Conservation (phyloP, 768 basidiomycete genomes). For the Panus rudis region DNA sequence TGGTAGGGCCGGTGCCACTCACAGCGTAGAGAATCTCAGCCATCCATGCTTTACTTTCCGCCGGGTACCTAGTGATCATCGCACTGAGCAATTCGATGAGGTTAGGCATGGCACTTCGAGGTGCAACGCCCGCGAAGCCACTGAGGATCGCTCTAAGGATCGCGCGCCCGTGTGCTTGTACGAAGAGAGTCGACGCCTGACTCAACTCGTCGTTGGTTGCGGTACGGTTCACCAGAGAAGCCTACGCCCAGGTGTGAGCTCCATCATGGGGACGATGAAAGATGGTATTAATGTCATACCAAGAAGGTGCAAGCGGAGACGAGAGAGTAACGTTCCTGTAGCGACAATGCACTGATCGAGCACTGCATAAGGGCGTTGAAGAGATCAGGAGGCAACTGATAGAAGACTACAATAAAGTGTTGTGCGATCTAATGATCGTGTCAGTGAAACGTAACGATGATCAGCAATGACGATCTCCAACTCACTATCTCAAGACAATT, state of each 20-base stretch:
- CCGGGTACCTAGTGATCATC: slow-evolving; percentile 50
- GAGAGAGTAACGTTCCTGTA: slow-evolving; percentile 83
- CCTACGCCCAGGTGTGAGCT: slow-evolving; percentile 32
- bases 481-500: slow-evolving; percentile 69
- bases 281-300: slow-evolving; percentile 36
- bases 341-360: slow-evolving; percentile 53
- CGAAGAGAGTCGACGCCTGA: slow-evolving; percentile 44
- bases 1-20: slow-evolving; percentile 4
- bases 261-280: background rate
- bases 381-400: slow-evolving; percentile 53
- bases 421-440: slow-evolving; percentile 33
- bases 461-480: slow-evolving; percentile 4
- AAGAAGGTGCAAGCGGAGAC: slow-evolving; percentile 78
- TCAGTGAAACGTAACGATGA: background rate
- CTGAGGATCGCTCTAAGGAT: slow-evolving; percentile 69
- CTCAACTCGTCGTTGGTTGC: slow-evolving; percentile 56
- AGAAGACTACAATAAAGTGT: slow-evolving; percentile 55
- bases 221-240: slow-evolving; percentile 59
- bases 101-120: slow-evolving; percentile 76
- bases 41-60: slow-evolving; percentile 63
- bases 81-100: slow-evolving; percentile 75
- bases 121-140: slow-evolving; percentile 81
- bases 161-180: slow-evolving; percentile 48
- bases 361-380: slow-evolving; percentile 67
- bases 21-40: slow-evolving; percentile 64